Base-by-base conservation (phyloP, 495 filamentous ascomycete genomes). In the Durotheca rogersii region DNA sequence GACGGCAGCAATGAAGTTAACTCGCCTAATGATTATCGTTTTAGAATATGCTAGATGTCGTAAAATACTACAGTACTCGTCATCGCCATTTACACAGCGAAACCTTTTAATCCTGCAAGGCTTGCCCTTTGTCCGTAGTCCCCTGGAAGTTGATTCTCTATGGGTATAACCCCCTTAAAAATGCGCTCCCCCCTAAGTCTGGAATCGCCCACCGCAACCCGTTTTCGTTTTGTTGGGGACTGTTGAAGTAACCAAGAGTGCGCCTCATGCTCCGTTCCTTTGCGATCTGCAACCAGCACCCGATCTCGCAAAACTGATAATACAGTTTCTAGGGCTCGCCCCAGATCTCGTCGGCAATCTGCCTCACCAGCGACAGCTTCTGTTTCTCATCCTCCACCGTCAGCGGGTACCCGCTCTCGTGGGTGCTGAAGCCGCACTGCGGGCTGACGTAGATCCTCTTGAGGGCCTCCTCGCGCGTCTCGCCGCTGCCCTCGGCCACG, bases 401-500 rank as follows among this genome's bases (percentile, higher is more conserved):
- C 25, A 89, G 71, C 9, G 78, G 76, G 51, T 89, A 88, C 0
- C 85, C 86, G 53, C 73, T 81, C 50, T 79, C 76, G 60, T 88
- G 84, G 14, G 81, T 86, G 34, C 84, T 86, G 66, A 90, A 90
- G 7, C 88, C 88, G 67, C 87, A 91, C 72, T 91, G 87, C 0
- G 87, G 87, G 65, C 82, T 87, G 33, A 90, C 78, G 53, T 77
- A 78, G 30, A 89, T 70, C 53, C 85, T 80, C 64, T 84, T 78
- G 15, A 90, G 68, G 0, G 85, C 85, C 62, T 86, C 79, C 60
- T 85, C 78, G 18, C 78, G 70, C 7, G 70, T 77, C 65, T 85
- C 72, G 29, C 77, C 76, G 38, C 77, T 81, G 0, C 87, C 86
- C 66, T 85, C 73, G 1, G 85, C 85, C n/a, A 90, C 78, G 58